Conservation (phyloP, 2,329 filamentous ascomycete genomes). For the Colletotrichum tabaci region DNA sequence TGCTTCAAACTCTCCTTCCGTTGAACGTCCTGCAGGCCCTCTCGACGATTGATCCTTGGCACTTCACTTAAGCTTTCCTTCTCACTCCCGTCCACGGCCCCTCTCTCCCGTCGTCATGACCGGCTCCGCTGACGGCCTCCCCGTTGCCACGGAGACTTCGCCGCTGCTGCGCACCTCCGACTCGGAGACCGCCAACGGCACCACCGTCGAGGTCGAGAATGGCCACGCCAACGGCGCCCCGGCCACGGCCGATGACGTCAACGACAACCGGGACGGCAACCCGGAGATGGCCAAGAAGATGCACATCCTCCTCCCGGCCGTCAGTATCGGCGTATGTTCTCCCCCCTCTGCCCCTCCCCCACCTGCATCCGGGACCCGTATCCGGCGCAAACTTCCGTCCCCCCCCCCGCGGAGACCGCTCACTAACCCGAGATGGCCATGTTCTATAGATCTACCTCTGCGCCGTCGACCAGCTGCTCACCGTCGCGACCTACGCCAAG, state of each 20-base stretch:
- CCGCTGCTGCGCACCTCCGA: slow-evolving; percentile 46
- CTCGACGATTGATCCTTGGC: neutral
- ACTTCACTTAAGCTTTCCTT: neutral
- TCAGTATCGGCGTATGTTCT: slow-evolving; percentile 55
- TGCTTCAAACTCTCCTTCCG: neutral
- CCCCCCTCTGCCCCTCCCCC: neutral
- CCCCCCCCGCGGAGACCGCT: neutral
- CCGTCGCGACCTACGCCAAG: slow-evolving; percentile 82
- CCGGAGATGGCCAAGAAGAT: slow-evolving; percentile 54
- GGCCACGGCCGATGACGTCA: slow-evolving; percentile 14
- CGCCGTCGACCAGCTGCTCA: slow-evolving; percentile 83
- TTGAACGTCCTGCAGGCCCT: neutral
- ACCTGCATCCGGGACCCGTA: neutral
- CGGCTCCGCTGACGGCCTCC: slow-evolving; percentile 25
- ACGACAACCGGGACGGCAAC: slow-evolving; percentile 43
- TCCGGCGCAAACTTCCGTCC: neutral
- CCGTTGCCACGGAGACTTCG: slow-evolving; percentile 46
- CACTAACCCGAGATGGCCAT: neutral
- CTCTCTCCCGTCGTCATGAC: slow-evolving; percentile 18
- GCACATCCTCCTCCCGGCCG: slow-evolving; percentile 55
- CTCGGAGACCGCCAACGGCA: slow-evolving; percentile 29
- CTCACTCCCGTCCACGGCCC: neutral
- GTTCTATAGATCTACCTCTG: slow-evolving; percentile 75
- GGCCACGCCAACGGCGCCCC: slow-evolving; percentile 35
- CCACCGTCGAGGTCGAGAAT: slow-evolving; percentile 5